Evolutionary conservation across 768 basidiomycete genomes (phyloP), one percentile per base, ranked within the genome.

Genomic region (Tulasnella sp.): DNA sequence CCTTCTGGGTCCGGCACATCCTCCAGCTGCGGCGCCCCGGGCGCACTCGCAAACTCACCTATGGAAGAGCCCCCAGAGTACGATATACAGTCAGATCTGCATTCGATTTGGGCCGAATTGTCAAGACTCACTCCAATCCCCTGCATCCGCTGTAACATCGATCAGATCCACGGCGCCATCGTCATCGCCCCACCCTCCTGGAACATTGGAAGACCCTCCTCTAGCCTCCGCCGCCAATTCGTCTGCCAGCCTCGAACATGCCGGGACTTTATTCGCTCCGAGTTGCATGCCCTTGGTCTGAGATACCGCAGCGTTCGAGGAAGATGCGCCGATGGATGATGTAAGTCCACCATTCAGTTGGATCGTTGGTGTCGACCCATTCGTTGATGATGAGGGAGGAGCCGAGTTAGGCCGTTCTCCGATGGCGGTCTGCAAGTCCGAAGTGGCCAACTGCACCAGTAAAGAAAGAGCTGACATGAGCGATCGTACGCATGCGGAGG

Each of bases 141-240:
- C 94, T 24, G 84, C 80, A 66, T 98, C 94, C 0, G 88, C 92
- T 67, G 92, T 85, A 3, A 97, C 84, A 67, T 99, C 93, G 69
- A 97, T 95, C 59, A 97, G 70, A 70, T 97, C 88, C 7, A 80
- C 34, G 5, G 34, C 84, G 1, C 65, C 65, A 24, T 67, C 65
- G 4, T 51, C 63, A 72, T 7, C 68, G 60, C 58, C 68, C 53
- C 63, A 68, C 17, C 53, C 62, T 26, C 64, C 68, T 1, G 58
- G 58, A 13, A 32, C 48, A 24, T 23, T 23, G 27, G 47, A 48
- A 1, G 29, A 51, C 4, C 71, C 72, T 56, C 71, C 69, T 8
- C 75, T 76, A 3, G 75, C 77, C 61, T 83, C 84, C 2, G 85
- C 83, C 56, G 76, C 80, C 63, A 81, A 72, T 49, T 79, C 78